Evolutionary conservation across 2,329 filamentous ascomycete genomes (phyloP), one percentile per base, ranked within the genome.

Genomic region (Trichophyton simii): DNA sequence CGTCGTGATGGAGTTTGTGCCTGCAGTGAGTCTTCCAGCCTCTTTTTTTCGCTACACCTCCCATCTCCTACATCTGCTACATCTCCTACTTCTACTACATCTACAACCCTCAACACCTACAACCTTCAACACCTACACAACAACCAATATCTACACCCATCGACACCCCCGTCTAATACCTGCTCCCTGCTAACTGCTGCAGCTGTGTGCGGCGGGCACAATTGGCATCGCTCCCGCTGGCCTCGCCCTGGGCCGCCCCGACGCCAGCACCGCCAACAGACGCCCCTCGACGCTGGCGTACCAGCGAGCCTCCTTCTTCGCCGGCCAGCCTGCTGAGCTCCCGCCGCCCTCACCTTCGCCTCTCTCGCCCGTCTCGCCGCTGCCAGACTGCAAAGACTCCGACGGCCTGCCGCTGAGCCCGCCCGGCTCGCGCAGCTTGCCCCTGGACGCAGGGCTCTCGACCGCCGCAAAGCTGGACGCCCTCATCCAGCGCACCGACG

Each of bases 191-290:
- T 44, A n/a, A 22, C 28, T 28, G 13, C 34, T 71, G 6, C 71
- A 85, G 82, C 79, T 86, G 68, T 84, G 81, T 81, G 83, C 83
- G 69, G 76, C 83, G 71, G 82, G 82, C 76, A 83, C 82, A 68
- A 76, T 84, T 73, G 82, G 81, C 71, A 78, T 83, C 66, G 83
- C 83, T 66, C 78, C 80, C 61, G 76, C 82, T 62, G 83, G 83
- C 64, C 76, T 83, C 66, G 80, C 80, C 61, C 76, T 84, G 68
- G 82, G 79, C 68, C 79, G 78, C 66, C 76, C 77, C 61, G 75
- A 79, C 67, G 72, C 34, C 34, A 38, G 34, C 34, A 38, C 34
- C 34, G 34, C 34, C 34, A 38, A 13, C 34, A 60, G 57, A 57
- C 62, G 48, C 18, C 58, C 38, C 52, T 61, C 62, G 18, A 52